Conservation (phyloP, 441 rosid species). For the Pelargonium australe region DNA sequence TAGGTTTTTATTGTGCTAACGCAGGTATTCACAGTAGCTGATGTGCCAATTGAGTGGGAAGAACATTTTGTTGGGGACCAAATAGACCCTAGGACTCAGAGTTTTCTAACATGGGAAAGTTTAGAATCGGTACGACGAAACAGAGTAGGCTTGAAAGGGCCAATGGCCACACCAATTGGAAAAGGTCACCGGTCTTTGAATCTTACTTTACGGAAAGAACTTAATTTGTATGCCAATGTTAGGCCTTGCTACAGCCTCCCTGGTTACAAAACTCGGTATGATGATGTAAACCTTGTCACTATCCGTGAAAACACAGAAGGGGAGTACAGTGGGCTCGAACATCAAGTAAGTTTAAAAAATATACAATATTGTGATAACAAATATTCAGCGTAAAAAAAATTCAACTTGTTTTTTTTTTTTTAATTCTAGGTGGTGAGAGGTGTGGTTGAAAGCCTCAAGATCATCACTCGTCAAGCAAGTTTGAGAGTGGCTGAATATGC, state of each 20-base stretch:
- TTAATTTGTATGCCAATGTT: constrained; percentile 87
- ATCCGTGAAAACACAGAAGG: constrained; percentile 99
- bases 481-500: constrained; percentile 98
- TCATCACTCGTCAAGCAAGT: constrained; percentile 91
- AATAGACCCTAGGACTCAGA: constrained; percentile 87
- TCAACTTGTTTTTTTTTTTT: constrained; percentile 9
- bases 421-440: constrained; percentile 82
- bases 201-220: constrained; percentile 88
- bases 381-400: neutral
- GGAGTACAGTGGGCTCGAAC: constrained; percentile 98
- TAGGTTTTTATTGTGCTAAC: constrained; percentile 8
- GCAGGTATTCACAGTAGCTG: constrained; percentile 74
- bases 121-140: constrained; percentile 72
- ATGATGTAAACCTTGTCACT: constrained; percentile 79
- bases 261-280: constrained; percentile 90
- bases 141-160: constrained; percentile 91
- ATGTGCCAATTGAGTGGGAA: constrained; percentile 87
- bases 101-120: constrained; percentile 94
- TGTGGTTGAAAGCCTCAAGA: constrained; percentile 92
- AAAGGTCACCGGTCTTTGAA: constrained; percentile 97
- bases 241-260: constrained; percentile 96
- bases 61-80: constrained; percentile 69
- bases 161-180: constrained; percentile 99
- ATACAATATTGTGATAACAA: constrained; percentile 1
- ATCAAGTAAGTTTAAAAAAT: constrained; percentile 51